Base-by-base conservation (phyloP, 2,329 filamentous ascomycete genomes). In the Claviceps capensis region DNA sequence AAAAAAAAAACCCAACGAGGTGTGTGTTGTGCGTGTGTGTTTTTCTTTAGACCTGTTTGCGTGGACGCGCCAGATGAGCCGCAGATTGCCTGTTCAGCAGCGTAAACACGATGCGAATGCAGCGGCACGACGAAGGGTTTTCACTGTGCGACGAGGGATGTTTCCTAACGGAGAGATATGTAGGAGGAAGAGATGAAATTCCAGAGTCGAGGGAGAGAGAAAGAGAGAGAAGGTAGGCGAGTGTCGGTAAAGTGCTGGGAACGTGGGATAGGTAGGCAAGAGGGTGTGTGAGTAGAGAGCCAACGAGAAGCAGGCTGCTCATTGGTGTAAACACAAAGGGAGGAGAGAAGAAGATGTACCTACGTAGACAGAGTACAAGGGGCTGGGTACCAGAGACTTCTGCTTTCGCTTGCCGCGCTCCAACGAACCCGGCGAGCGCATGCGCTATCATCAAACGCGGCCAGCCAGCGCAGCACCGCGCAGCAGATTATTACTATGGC, bases 161-260 rank as follows among this genome's bases (percentile, higher is more conserved):
- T 49, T 43, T 43, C 38, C 43, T 17, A 47, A 40, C 36, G 44
- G 47, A 49, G 47, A 45, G 57, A 55, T 34, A 34, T 54, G 49
- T 53, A 60, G 45, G 55, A 57, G 55, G 56, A 52, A 53, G 56
- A 56, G 53, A 54, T 53, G 53, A 50, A 56, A 56, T 52, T 57
- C 51, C 47, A 56, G 55, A 51, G 57, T 56, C 59, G 53, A 57
- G 55, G 57, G 58, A 58, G 58, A 58, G 51, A 55, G 52, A 52
- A 56, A 52, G 50, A 54, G 53, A 54, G 50, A 54, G 50, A 48
- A 30, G 53, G 48, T 37, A 54, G 50, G 48, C 42, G 50, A 52
- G 45, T 49, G 49, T 48, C 53, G 48, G 57, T 54, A 55, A 55
- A 52, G 54, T 49, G 56, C 53, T 51, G 50, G 58, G 52, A 34